These are phyloP conservation scores for Sporothrix humicola DNA, from an alignment of 2,329 filamentous ascomycete species.

Conservation along the genomic window DNA sequence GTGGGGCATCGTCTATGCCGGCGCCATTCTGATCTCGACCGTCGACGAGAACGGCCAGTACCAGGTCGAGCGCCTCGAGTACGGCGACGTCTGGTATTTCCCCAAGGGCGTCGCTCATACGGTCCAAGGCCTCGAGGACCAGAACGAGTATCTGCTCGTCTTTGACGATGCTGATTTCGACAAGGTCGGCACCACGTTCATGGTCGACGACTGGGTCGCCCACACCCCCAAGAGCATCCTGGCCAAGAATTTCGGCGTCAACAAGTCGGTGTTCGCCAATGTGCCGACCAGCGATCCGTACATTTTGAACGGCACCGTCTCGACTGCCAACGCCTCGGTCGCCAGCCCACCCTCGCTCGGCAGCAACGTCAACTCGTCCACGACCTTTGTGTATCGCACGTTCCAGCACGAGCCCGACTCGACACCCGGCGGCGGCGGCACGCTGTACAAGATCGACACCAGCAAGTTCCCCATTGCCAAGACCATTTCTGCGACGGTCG, in stretches of 20 bases:
- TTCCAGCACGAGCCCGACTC: constrained; percentile 58
- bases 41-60: constrained; percentile 67
- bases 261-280: constrained; percentile 62
- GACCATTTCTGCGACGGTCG: constrained; percentile 69
- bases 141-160: constrained; percentile 64
- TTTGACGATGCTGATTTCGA: constrained; percentile 72
- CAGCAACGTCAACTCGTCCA: constrained; percentile 28
- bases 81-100: constrained; percentile 64
- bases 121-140: constrained; percentile 60
- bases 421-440: constrained; percentile 45
- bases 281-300: constrained; percentile 64
- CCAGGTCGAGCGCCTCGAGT: constrained; percentile 60
- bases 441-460: constrained; percentile 68
- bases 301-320: constrained; percentile 63
- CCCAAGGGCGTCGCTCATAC: constrained; percentile 57
- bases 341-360: constrained; percentile 39
- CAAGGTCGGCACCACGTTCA: constrained; percentile 70
- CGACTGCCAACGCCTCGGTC: constrained; percentile 47
- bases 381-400: constrained; percentile 62
- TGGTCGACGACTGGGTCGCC: constrained; percentile 71
- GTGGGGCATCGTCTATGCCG: constrained; percentile 68
- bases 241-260: constrained; percentile 72
- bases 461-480: constrained; percentile 70
- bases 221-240: constrained; percentile 68
- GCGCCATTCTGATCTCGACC: constrained; percentile 62